Evolutionary conservation across 768 basidiomycete genomes (phyloP).

Genomic region (Saitozyma sp.): DNA sequence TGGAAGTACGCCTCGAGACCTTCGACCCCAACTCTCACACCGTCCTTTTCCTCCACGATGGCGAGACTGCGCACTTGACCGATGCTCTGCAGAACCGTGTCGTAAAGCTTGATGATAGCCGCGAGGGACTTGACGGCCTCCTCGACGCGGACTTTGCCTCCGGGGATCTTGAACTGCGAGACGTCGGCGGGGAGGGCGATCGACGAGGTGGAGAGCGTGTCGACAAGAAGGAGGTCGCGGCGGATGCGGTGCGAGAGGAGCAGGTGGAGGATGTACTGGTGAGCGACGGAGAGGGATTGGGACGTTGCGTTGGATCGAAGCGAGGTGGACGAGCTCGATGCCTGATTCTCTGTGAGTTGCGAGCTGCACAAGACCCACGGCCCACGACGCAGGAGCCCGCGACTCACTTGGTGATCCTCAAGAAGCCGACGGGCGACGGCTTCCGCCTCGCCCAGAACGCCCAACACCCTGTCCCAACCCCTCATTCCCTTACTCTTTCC

Average conservation of each 20-base stretch:
- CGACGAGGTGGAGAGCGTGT: conserved; percentile 56
- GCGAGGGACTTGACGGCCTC: conserved; percentile 66
- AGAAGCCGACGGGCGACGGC: conserved; percentile 74
- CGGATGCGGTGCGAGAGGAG: conserved; percentile 83
- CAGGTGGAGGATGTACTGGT: conserved; percentile 83
- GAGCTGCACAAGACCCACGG: conserved; percentile 8
- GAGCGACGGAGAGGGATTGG: conserved; percentile 62
- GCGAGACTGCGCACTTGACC: conserved; percentile 79
- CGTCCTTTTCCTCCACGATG: conserved; percentile 83
- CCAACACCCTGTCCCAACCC: conserved; percentile 80
- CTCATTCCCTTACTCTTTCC: conserved; percentile 61
- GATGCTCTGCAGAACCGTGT: conserved; percentile 79
- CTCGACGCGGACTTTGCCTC: conserved; percentile 39
- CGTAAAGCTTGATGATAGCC: conserved; percentile 78
- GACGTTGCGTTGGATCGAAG: conserved; percentile 37
- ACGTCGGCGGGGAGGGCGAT: conserved; percentile 25
- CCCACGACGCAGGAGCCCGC: neutral
- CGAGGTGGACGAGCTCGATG: conserved; percentile 32
- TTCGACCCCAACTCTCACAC: conserved; percentile 75
- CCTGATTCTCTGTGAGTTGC: conserved; percentile 53
- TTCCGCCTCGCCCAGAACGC: conserved; percentile 85
- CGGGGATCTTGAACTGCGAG: conserved; percentile 26
- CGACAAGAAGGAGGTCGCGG: conserved; percentile 78
- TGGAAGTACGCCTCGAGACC: conserved; percentile 72
- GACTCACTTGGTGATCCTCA: conserved; percentile 76